These are phyloP conservation scores for Trypanosoma avium DNA, from an alignment of 208 protist genomes.

Conservation along the genomic window DNA sequence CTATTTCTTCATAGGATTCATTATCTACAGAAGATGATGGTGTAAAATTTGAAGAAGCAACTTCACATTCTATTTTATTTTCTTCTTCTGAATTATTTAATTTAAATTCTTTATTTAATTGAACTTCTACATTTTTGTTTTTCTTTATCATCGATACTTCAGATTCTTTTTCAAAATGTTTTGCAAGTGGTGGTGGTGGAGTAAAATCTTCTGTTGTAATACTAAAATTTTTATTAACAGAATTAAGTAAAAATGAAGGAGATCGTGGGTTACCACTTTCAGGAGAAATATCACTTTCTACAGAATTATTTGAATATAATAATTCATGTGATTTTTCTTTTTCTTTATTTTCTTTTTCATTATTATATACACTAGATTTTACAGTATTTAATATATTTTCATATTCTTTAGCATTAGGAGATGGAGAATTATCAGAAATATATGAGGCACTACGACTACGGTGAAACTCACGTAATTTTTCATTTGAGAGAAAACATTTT, in stretches of 20 bases:
- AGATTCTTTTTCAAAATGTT: not conserved
- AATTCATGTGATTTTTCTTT: not conserved
- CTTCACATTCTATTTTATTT: no score
- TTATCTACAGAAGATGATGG: slow-evolving; percentile 12
- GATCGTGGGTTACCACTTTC: slow-evolving; percentile 15
- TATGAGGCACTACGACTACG: not conserved
- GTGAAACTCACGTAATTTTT: not conserved
- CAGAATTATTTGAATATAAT: not conserved
- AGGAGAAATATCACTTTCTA: slow-evolving; percentile 5
- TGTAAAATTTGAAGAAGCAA: no score
- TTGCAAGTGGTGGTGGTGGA: slow-evolving; percentile 15
- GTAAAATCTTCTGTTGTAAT: not conserved
- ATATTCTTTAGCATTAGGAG: slow-evolving; percentile 4
- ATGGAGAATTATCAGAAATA: not conserved
- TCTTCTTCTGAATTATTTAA: no score
- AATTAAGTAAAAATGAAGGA: slow-evolving; percentile 2
- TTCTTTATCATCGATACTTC: no score
- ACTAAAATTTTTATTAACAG: not conserved
- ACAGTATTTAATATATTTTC: no score
- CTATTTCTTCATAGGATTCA: not conserved
- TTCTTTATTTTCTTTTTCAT: not conserved
- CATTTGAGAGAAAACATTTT: not conserved
- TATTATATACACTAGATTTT: not conserved
- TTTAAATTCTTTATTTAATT: no score
- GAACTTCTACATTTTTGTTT: no score